Conservation (phyloP, 2,329 filamentous ascomycete genomes). For the Arthrobotrys conoides region DNA sequence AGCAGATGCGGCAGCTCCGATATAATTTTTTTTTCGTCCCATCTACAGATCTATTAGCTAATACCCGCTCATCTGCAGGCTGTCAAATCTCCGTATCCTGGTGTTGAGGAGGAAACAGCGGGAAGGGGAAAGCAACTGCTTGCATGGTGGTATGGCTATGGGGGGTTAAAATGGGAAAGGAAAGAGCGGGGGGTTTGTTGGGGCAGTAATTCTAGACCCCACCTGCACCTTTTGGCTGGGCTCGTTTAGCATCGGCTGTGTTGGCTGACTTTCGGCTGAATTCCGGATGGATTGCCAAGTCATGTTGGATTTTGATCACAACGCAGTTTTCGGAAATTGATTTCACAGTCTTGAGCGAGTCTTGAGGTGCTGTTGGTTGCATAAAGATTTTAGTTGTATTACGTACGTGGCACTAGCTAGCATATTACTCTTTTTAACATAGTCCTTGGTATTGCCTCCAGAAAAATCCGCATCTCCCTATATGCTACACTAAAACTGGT, state of each 20-base stretch:
- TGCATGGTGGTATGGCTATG: conserved; percentile 19
- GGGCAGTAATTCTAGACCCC: not conserved
- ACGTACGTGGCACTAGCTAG: too few relatives aligned
- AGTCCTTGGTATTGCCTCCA: not conserved
- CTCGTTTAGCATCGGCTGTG: conserved; percentile 28
- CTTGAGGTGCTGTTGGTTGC: too few relatives aligned
- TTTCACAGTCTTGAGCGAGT: too few relatives aligned
- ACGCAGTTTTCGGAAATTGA: not conserved
- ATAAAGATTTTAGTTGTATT: too few relatives aligned
- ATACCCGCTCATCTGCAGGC: conserved; percentile 51
- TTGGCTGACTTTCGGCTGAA: conserved; percentile 8
- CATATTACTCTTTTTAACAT: conserved; percentile 11
- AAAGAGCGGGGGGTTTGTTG: conserved; percentile 6
- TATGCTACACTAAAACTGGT: conserved; percentile 4
- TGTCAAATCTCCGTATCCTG: conserved; percentile 33
- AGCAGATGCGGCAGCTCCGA: not conserved
- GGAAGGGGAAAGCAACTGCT: conserved; percentile 6
- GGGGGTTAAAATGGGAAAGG: conserved; percentile 14
- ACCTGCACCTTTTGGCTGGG: conserved; percentile 1
- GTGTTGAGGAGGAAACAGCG: conserved; percentile 13
- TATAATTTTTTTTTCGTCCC: conserved; percentile 47
- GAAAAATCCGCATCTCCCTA: not conserved
- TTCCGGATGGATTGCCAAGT: conserved; percentile 15
- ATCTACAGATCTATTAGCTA: conserved; percentile 61
- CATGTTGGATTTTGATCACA: conserved; percentile 19